Percentiles rank a stretch among this genome's conserved stretches.
Conservation (phyloP, 805 yeast species). For the Candida arabinofermentans region DNA sequence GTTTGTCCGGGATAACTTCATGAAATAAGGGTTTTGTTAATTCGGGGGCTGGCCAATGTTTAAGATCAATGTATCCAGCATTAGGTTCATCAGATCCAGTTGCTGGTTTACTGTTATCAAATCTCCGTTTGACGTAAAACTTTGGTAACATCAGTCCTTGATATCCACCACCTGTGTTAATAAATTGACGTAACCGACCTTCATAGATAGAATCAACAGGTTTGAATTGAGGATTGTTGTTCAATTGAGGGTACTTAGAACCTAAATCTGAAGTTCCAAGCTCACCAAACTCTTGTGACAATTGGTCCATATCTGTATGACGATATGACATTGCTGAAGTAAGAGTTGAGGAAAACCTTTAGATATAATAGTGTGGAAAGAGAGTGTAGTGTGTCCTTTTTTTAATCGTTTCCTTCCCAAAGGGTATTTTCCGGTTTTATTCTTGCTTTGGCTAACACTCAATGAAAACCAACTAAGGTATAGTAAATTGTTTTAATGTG, state of each 20-base stretch:
- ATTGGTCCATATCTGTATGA: not conserved
- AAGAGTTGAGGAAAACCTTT: no score
- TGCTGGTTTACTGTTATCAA: slow-evolving; percentile 35
- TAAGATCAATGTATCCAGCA: slow-evolving; percentile 48
- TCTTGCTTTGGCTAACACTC: no score
- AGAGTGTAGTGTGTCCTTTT: no score
- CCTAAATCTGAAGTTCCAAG: slow-evolving; percentile 1
- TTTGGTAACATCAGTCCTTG: slow-evolving; percentile 69
- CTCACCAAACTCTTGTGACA: not conserved
- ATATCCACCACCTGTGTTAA: slow-evolving; percentile 71
- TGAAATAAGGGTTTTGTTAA: slow-evolving; percentile 60
- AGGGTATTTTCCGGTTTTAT: no score
- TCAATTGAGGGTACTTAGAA: slow-evolving; percentile 36
- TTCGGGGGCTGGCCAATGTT: slow-evolving; percentile 72
- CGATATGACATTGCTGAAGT: not conserved
- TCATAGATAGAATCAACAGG: slow-evolving; percentile 74
- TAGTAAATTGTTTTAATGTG: no score
- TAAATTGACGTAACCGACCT: slow-evolving; percentile 71
- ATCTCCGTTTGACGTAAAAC: slow-evolving; percentile 63
- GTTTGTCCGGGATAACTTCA: slow-evolving; percentile 47
- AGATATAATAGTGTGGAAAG: no score
- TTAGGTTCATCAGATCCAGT: slow-evolving; percentile 20
- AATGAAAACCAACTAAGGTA: no score
- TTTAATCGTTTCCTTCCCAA: no score
- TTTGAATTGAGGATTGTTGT: slow-evolving; percentile 60